Evolutionary conservation across 306 rosid species (phyloP).

Genomic region (Vicia sativa): DNA sequence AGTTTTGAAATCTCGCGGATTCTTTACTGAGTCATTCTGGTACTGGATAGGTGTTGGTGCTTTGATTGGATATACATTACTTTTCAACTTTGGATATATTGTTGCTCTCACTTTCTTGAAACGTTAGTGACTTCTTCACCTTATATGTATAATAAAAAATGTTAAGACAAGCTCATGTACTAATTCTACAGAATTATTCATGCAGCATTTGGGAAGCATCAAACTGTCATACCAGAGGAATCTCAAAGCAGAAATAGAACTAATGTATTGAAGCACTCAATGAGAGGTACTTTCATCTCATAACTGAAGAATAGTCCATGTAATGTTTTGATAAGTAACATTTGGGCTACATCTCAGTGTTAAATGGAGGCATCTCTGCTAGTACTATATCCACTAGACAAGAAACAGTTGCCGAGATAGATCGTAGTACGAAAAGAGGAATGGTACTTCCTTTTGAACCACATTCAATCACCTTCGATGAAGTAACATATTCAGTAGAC

Average conservation of each 20-base stretch:
- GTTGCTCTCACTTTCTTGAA: conserved; percentile 56
- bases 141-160: conserved; percentile 16
- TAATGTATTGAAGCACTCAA: conserved; percentile 36
- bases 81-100: conserved; percentile 50
- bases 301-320: background rate
- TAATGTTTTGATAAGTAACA: background rate
- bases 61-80: conserved; percentile 44
- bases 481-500: conserved; percentile 56
- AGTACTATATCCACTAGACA: conserved; percentile 8
- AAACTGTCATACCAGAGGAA: conserved; percentile 42
- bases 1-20: conserved; percentile 55
- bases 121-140: conserved; percentile 48
- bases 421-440: conserved; percentile 44
- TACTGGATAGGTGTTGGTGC: conserved; percentile 51
- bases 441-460: conserved; percentile 71
- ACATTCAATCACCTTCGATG: conserved; percentile 56
- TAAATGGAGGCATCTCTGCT: conserved; percentile 16
- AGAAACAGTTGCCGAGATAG: conserved; percentile 22
- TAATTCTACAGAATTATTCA: conserved; percentile 26
- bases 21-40: conserved; percentile 48
- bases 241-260: conserved; percentile 34
- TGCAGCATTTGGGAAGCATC: conserved; percentile 53
- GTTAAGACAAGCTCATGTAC: background rate
- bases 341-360: conserved; percentile 33
- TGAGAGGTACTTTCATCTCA: conserved; percentile 41